These are phyloP conservation scores for Penicillium paxilli DNA, from an alignment of 495 filamentous ascomycete species.

Conservation along the genomic window DNA sequence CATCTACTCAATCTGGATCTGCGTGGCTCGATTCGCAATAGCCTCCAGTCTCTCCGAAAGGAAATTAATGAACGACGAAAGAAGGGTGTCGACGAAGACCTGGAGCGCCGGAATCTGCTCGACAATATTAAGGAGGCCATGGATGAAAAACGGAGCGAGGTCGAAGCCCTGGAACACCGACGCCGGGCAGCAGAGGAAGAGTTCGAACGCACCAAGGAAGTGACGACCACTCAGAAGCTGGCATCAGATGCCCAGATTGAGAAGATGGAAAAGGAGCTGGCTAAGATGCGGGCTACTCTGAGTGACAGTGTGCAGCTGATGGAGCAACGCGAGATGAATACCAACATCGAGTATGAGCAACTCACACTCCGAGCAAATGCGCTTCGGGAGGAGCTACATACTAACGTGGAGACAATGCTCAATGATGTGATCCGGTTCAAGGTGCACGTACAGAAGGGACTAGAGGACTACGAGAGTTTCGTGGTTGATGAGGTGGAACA, in stretches of 20 bases:
- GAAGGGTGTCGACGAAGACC: slow-evolving; percentile 77
- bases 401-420: slow-evolving; percentile 91
- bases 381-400: slow-evolving; percentile 90
- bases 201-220: slow-evolving; percentile 90
- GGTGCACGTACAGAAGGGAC: slow-evolving; percentile 85
- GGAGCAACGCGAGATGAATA: slow-evolving; percentile 95
- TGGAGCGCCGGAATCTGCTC: slow-evolving; percentile 87
- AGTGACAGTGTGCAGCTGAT: slow-evolving; percentile 88
- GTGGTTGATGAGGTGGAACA: slow-evolving; percentile 87
- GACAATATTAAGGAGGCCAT: slow-evolving; percentile 92
- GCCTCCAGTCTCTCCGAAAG: slow-evolving; percentile 74
- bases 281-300: slow-evolving; percentile 82
- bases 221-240: slow-evolving; percentile 81
- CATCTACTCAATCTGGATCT: slow-evolving; percentile 86
- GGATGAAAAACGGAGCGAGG: slow-evolving; percentile 88
- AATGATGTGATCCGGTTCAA: slow-evolving; percentile 99
- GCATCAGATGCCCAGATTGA: slow-evolving; percentile 91
- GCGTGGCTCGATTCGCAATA: slow-evolving; percentile 74
- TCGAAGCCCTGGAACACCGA: slow-evolving; percentile 86
- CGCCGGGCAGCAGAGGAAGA: slow-evolving; percentile 86
- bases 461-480: slow-evolving; percentile 92
- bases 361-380: slow-evolving; percentile 78
- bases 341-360: slow-evolving; percentile 95
- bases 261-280: slow-evolving; percentile 96
- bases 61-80: slow-evolving; percentile 86